A percentile compares a stretch with the other conserved stretches of the same genome.
phyloP scores from a whole-genome alignment of 306 rosid species.

The Prunus dulcis region DNA sequence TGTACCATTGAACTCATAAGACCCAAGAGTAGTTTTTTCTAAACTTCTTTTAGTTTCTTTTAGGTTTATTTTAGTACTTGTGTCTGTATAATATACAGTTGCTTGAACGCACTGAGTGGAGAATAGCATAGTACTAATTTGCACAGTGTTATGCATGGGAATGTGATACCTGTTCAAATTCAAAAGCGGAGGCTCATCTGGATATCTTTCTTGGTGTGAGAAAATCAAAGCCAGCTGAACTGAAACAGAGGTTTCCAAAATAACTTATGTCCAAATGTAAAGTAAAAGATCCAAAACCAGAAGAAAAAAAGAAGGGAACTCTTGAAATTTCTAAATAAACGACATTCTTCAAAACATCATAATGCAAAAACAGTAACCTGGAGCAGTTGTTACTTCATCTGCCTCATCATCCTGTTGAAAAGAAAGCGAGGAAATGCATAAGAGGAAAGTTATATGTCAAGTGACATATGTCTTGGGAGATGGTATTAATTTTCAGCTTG shows the following conservation, averaged over 20 bases:
- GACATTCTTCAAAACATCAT: constrained; percentile 17
- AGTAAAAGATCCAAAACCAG: constrained; percentile 12
- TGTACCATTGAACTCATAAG: not conserved
- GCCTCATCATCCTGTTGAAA: constrained; percentile 76
- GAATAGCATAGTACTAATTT: not conserved
- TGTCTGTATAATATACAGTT: not conserved
- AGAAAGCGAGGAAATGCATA: constrained; percentile 20
- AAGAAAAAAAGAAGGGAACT: not conserved
- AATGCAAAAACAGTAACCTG: constrained; percentile 55
- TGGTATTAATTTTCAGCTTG: not conserved
- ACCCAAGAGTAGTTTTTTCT: not conserved
- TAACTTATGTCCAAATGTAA: constrained; percentile 14
- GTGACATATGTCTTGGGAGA: not conserved
- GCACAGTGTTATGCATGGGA: not conserved
- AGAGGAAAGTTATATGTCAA: constrained; percentile 11
- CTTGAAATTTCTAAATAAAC: constrained; percentile 4
- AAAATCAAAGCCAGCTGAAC: constrained; percentile 93
- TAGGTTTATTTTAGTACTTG: not conserved
- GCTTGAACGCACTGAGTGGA: not conserved
- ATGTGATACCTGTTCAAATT: constrained; percentile 66
- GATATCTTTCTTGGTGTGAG: constrained; percentile 86
- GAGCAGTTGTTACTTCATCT: constrained; percentile 47
- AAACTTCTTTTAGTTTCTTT: not conserved
- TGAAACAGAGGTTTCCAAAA: constrained; percentile 45
- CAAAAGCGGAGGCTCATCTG: constrained; percentile 98